Evolutionary conservation across 163 green algal genomes (phyloP).

Genomic region (Volvox carteri): DNA sequence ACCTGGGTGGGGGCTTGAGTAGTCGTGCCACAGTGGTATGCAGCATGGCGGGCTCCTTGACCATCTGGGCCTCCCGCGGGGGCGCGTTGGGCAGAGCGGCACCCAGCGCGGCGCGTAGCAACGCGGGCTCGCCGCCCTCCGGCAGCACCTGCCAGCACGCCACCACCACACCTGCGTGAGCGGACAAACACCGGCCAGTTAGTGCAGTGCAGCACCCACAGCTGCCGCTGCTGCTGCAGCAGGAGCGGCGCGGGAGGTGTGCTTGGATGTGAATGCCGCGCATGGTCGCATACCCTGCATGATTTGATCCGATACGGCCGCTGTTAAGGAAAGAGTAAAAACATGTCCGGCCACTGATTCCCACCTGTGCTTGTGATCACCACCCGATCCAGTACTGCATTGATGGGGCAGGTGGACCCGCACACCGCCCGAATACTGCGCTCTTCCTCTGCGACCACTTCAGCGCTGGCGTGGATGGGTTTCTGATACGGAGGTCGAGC

Average conservation of each 20-base stretch:
- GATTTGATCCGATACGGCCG: no score
- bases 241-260: no score
- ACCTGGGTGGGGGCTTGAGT: conserved; percentile 58
- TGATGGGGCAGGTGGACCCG: conserved; percentile 72
- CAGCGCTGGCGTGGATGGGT: conserved; percentile 62
- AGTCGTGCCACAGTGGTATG: conserved; percentile 82
- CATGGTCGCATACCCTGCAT: no score
- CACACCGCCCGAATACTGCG: conserved; percentile 64
- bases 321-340: no score
- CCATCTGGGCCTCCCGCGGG: conserved; percentile 61
- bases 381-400: conserved; percentile 74
- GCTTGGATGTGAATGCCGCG: no score
- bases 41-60: conserved; percentile 77
- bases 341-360: no score
- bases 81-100: conserved; percentile 72
- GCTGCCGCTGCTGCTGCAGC: no score
- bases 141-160: conserved; percentile 78
- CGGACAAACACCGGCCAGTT: no score
- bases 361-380: conserved; percentile 63
- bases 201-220: no score
- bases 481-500: no score
- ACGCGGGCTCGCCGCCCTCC: conserved; percentile 62
- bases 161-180: conserved; percentile 70
- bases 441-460: conserved; percentile 62
- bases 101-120: conserved; percentile 62